Base-by-base conservation (phyloP, 257 asterid species). In the Fraxinus quadrangulata region DNA sequence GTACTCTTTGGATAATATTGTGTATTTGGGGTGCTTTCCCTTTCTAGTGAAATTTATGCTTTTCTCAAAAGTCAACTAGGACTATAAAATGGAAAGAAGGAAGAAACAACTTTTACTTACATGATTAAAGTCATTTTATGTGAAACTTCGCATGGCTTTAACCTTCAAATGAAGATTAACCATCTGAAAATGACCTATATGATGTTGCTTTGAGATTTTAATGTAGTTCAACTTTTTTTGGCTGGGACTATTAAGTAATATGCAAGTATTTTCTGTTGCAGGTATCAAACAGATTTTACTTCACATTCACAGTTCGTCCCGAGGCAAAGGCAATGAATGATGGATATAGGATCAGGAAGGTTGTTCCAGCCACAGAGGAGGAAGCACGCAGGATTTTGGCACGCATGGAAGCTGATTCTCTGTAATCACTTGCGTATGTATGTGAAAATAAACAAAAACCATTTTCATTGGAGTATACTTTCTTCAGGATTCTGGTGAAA, bases 281-380 rank as follows among this genome's bases (percentile, higher is more conserved):
- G 97, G 94, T 95, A 71, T 95, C 98, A 1, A 95, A 95, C 83
- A 92, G 77, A 81, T 95, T 95, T 77, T 89, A 91, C 84, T 95
- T 91, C 87, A 93, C 96, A 0, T 91, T 91, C 87, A 93, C 99
- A 0, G 97, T 93, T 75, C 92, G 92, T 14, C 88, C 90, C 2
- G 97, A 93, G 87, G 99, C 98, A 4, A 93, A 91, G 92, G 88
- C 91, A 39, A 67, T 47, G 82, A 91, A 88, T 26, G 86, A 86
- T 51, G 89, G 89, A 17, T 87, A 78, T 54, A 83, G 88, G 85
- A 89, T 95, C 78, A 84, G 97, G 85, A 93, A 95, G 88, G 99
- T 95, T 81, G 98, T 95, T 82, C 99, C 99, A 11, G 96, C 96
- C 67, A 95, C 98, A 1, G 97, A 91, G 87, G 99, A 95, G 86